phyloP scores from a whole-genome alignment of 345 rosid species.

The Tarenaya hassleriana region DNA sequence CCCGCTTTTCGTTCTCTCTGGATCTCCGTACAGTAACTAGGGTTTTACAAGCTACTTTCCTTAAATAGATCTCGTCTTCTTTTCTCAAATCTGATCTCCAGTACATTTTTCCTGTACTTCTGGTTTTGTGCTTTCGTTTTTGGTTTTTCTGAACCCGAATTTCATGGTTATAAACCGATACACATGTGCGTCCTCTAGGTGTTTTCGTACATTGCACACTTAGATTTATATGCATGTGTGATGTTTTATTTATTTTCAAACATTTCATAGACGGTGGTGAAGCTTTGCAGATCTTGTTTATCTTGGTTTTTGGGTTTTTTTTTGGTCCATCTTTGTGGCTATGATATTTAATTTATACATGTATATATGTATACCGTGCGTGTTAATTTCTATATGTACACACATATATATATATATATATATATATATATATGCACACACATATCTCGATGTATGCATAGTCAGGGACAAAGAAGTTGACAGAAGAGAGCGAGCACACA shows the following conservation, averaged over 20 bases:
- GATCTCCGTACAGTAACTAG: slow-evolving; percentile 20
- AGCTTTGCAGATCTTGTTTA: too few relatives aligned
- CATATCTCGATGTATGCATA: neutral
- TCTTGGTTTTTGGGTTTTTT: neutral
- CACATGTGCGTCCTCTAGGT: too few relatives aligned
- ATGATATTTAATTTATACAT: neutral
- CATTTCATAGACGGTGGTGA: too few relatives aligned
- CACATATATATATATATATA: neutral
- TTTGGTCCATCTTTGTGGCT: neutral
- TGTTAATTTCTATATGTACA: too few relatives aligned
- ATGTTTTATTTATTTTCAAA: too few relatives aligned
- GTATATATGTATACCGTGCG: too few relatives aligned
- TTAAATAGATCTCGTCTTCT: slow-evolving; percentile 19
- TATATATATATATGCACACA: slow-evolving; percentile 1
- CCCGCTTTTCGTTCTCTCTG: neutral
- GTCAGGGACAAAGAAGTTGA: too few relatives aligned
- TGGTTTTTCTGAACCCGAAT: slow-evolving; percentile 12
- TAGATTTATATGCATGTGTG: neutral
- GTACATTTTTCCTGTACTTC: slow-evolving; percentile 30
- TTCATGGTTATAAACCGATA: neutral
- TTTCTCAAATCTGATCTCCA: slow-evolving; percentile 24
- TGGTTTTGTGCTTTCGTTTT: slow-evolving; percentile 5
- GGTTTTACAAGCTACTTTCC: too few relatives aligned
- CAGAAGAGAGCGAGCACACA: slow-evolving; percentile 38
- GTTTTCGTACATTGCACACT: neutral